phyloP scores from a whole-genome alignment of 225 moss, liverwort and hornwort species.

The Sphagnum tenellum region DNA sequence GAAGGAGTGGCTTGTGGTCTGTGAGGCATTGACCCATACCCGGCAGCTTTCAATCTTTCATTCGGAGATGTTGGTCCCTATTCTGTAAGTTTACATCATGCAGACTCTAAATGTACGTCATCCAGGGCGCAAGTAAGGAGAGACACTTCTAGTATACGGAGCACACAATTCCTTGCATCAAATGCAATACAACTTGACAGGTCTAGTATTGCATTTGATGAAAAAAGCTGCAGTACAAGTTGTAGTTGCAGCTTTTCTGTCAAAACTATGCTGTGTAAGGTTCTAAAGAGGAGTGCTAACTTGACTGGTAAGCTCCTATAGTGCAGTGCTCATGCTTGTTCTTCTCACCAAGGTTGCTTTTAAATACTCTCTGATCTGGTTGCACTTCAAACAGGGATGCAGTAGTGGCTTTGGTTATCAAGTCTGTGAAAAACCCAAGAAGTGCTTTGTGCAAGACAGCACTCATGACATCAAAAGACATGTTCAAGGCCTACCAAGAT shows the following conservation, averaged over 20 bases:
- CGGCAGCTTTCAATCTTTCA: conserved; percentile 33
- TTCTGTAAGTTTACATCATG: conserved; percentile 14
- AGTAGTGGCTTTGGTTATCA: conserved; percentile 69
- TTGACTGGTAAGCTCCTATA: background rate
- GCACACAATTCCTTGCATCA: background rate
- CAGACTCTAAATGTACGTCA: too few relatives aligned
- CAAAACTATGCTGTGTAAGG: too few relatives aligned
- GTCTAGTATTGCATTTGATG: too few relatives aligned
- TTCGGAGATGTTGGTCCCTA: conserved; percentile 15
- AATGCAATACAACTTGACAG: too few relatives aligned
- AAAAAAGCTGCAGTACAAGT: too few relatives aligned
- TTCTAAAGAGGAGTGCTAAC: too few relatives aligned
- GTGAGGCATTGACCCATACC: conserved; percentile 34
- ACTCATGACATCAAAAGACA: conserved; percentile 79
- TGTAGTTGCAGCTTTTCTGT: too few relatives aligned
- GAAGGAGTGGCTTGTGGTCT: conserved; percentile 38
- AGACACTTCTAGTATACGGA: too few relatives aligned
- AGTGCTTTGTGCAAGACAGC: conserved; percentile 98
- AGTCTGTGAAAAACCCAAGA: conserved; percentile 91
- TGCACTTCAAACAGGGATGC: conserved; percentile 29
- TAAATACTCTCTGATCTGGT: too few relatives aligned
- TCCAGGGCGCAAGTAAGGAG: too few relatives aligned
- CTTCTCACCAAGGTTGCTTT: too few relatives aligned
- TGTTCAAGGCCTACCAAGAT: conserved; percentile 78
- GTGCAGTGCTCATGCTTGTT: background rate